A percentile compares a stretch with the other conserved stretches of the same genome.
Conservation (phyloP, 1,284 basidiomycete species). For the Psilocybe mexicana region DNA sequence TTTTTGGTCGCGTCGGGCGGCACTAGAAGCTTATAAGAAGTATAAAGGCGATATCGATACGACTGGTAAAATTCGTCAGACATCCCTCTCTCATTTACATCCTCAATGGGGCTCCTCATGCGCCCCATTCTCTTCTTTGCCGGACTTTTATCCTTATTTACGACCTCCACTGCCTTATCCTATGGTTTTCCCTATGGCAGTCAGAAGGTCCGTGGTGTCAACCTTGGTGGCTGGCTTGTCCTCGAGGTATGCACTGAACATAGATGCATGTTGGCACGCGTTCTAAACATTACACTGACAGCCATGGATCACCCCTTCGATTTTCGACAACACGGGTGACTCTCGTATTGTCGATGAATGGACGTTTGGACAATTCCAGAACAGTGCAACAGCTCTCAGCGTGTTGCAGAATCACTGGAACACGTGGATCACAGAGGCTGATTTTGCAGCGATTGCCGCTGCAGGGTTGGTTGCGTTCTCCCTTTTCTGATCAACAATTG, state of each 20-base stretch:
- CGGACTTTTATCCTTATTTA: slow-evolving; percentile 24
- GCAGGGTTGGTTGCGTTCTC: slow-evolving; percentile 52
- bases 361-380: slow-evolving; percentile 74
- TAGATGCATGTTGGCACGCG: background rate
- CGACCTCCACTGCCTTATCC: slow-evolving; percentile 30
- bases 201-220: slow-evolving; percentile 69
- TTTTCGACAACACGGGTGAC: slow-evolving; percentile 83
- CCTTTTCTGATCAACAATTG: slow-evolving; percentile 10
- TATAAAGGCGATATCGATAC: slow-evolving; percentile 1
- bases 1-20: slow-evolving; percentile 7
- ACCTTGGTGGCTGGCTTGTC: slow-evolving; percentile 81
- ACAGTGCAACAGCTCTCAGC: slow-evolving; percentile 45
- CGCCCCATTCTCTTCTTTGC: slow-evolving; percentile 19
- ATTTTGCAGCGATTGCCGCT: slow-evolving; percentile 72
- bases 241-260: slow-evolving; percentile 53
- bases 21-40: slow-evolving; percentile 11
- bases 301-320: slow-evolving; percentile 85
- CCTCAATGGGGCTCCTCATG: slow-evolving; percentile 10
- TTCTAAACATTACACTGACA: slow-evolving; percentile 12
- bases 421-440: slow-evolving; percentile 78
- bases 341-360: slow-evolving; percentile 71
- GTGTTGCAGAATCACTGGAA: slow-evolving; percentile 73
- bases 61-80: background rate
- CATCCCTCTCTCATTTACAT: background rate
- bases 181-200: slow-evolving; percentile 55